These are phyloP conservation scores for Diaporthe destruens DNA, from an alignment of 2,329 filamentous ascomycete genomes.

Conservation along the genomic window DNA sequence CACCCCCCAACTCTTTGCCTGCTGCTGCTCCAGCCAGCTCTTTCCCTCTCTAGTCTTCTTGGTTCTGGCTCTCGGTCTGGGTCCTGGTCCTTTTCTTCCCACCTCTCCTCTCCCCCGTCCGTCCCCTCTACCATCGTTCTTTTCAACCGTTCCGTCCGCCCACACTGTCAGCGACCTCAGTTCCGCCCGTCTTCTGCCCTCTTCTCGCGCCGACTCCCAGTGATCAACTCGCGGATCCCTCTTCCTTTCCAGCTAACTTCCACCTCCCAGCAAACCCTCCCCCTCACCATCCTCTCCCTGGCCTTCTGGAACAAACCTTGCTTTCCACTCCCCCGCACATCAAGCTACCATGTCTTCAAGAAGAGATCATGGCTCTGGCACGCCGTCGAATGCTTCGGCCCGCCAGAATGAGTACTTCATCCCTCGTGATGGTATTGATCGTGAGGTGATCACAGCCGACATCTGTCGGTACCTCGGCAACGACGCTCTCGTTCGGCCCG, in stretches of 20 bases:
- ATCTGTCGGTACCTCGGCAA: slow-evolving; percentile 88
- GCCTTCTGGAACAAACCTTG: slow-evolving; percentile 32
- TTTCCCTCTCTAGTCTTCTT: slow-evolving; percentile 24
- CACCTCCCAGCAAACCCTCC: background rate
- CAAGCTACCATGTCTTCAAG: slow-evolving; percentile 55
- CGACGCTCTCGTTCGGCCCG: slow-evolving; percentile 82
- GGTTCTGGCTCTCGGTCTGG: slow-evolving; percentile 18
- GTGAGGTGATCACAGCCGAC: slow-evolving; percentile 86
- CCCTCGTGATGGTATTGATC: slow-evolving; percentile 82
- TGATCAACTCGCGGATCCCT: background rate
- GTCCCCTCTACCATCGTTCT: slow-evolving; percentile 37
- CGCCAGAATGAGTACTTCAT: slow-evolving; percentile 85
- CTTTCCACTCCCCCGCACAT: slow-evolving; percentile 27
- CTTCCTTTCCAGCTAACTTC: slow-evolving; percentile 38
- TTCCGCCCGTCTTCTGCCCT: slow-evolving; percentile 9
- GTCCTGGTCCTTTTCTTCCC: slow-evolving; percentile 40
- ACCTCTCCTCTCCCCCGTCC: slow-evolving; percentile 32
- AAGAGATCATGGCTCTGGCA: slow-evolving; percentile 49
- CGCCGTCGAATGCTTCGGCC: slow-evolving; percentile 50
- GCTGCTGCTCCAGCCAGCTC: slow-evolving; percentile 25
- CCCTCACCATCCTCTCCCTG: slow-evolving; percentile 32
- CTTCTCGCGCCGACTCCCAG: slow-evolving; percentile 9
- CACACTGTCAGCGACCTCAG: background rate
- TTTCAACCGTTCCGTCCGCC: slow-evolving; percentile 32
- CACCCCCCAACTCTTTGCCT: slow-evolving; percentile 22